Percentiles rank a stretch among this genome's conserved stretches.
These are phyloP conservation scores for Mycosphaerelloides madeirae DNA, from an alignment of 2,329 filamentous ascomycete species.

Conservation along the genomic window DNA sequence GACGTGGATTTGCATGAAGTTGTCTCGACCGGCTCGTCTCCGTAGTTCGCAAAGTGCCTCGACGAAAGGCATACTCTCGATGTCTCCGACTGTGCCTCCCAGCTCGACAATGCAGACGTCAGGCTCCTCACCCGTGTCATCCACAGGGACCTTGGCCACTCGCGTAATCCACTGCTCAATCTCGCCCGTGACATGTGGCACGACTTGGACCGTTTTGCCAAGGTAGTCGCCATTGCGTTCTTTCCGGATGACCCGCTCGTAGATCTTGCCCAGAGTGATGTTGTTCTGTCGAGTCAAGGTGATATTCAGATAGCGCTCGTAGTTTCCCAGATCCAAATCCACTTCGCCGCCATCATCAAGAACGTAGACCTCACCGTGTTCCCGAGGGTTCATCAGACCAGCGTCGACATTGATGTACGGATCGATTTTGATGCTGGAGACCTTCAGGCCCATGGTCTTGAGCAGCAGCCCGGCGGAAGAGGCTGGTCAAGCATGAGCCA, in stretches of 20 bases:
- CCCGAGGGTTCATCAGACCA: constrained; percentile 64
- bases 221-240: constrained; percentile 73
- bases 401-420: constrained; percentile 73
- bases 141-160: constrained; percentile 78
- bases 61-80: constrained; percentile 82
- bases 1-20: constrained; percentile 86
- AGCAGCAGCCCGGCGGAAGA: constrained; percentile 69
- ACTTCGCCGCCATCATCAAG: constrained; percentile 76
- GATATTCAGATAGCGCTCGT: constrained; percentile 76
- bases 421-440: constrained; percentile 65
- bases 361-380: constrained; percentile 87
- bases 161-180: constrained; percentile 91
- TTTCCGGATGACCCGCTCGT: constrained; percentile 77
- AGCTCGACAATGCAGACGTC: constrained; percentile 86
- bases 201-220: constrained; percentile 83
- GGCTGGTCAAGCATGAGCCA: constrained; percentile 37
- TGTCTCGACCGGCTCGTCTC: constrained; percentile 65
- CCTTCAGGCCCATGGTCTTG: constrained; percentile 74
- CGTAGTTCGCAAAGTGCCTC: constrained; percentile 79
- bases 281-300: constrained; percentile 83
- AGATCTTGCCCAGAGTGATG: constrained; percentile 97
- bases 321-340: constrained; percentile 71
- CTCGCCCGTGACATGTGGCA: constrained; percentile 85
- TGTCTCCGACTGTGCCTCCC: constrained; percentile 69
- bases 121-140: constrained; percentile 74